A percentile compares a stretch with the other conserved stretches of the same genome.
Conservation (phyloP, 495 filamentous ascomycete species). For the Penicillium cosmopolitanum region DNA sequence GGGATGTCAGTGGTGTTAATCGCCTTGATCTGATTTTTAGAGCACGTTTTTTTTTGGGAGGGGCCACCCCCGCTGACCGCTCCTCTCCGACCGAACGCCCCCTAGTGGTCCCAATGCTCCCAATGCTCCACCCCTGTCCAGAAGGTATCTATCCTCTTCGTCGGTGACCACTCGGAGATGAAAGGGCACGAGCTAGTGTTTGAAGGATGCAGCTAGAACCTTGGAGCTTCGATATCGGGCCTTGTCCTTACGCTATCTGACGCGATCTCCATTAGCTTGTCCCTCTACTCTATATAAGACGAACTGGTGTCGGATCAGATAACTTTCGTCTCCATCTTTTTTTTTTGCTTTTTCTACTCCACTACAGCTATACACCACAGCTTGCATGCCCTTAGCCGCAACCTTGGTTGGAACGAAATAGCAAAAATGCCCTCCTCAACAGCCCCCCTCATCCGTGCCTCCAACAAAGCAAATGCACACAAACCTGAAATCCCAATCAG, state of each 20-base stretch:
- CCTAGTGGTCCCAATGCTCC: too few relatives aligned
- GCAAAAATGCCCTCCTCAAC: constrained; percentile 40
- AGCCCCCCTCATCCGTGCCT: constrained; percentile 35
- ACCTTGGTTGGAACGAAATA: neutral
- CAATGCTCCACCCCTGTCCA: too few relatives aligned
- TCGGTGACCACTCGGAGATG: neutral
- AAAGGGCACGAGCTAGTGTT: constrained; percentile 15
- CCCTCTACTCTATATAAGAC: neutral
- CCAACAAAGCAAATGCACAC: constrained; percentile 35
- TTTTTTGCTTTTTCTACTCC: constrained; percentile 3
- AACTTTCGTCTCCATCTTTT: constrained; percentile 5
- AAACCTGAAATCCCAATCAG: constrained; percentile 49
- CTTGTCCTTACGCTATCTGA: neutral
- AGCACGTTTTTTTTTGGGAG: constrained; percentile 1
- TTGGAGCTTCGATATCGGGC: constrained; percentile 3
- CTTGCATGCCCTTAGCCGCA: neutral
- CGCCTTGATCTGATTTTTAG: neutral
- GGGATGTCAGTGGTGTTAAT: constrained; percentile 16
- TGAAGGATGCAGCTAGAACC: constrained; percentile 8
- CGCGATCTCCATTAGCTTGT: neutral
- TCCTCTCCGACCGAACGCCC: neutral
- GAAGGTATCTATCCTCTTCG: too few relatives aligned
- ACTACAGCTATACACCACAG: neutral
- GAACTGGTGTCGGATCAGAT: constrained; percentile 3
- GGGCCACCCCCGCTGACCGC: neutral